Base-by-base conservation (phyloP, 805 yeast species). In the Jamesozyma gamospora region DNA sequence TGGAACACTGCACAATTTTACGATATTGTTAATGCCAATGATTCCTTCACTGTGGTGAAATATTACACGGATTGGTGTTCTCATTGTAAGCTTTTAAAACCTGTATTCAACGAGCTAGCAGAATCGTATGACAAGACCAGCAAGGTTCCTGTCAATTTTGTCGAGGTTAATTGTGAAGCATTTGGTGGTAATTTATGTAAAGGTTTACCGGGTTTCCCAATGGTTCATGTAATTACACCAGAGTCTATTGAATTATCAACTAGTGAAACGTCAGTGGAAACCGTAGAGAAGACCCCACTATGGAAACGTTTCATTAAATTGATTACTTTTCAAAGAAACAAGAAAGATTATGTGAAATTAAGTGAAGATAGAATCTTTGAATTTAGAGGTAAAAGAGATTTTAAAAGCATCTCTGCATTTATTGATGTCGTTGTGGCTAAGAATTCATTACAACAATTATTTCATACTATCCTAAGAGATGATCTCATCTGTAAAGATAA, bases 51-150 rank as follows among this genome's bases (percentile, higher is more conserved):
- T 2, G 50, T 62, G 28, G 58, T 62, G 2, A 62, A 62, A 34
- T 60, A 57, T 48, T 78, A 71, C 50, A 83, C 87, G 9, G 76
- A 74, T 39, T 79, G 87, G 87, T 79, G 87, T 57, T 63, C 76
- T 28, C 85, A 79, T 55, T 79, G 87, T 54, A 73, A 72, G 53
- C 65, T 63, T 28, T 53, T 79, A 51, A 67, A 65, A 55, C 85
- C 85, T 5, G 63, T 66, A 3, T 39, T 66, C 49, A 3, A 42
- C 60, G 15, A 71, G 26, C 4, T 4, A 24, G 13, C 4, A 13
- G 18, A 13, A 6, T n/a, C 27, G 21, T 4, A 52, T 51, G 19
- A 48, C 48, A 32, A 47, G 18, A 31, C 41, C 1, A n/a, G n/a
- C n/a, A n/a, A 8, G 24, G 24, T 5, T 21, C 43, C 41, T 7